phyloP scores from a whole-genome alignment of 805 yeast genomes.

The Suhomyces tanzawaensis region DNA sequence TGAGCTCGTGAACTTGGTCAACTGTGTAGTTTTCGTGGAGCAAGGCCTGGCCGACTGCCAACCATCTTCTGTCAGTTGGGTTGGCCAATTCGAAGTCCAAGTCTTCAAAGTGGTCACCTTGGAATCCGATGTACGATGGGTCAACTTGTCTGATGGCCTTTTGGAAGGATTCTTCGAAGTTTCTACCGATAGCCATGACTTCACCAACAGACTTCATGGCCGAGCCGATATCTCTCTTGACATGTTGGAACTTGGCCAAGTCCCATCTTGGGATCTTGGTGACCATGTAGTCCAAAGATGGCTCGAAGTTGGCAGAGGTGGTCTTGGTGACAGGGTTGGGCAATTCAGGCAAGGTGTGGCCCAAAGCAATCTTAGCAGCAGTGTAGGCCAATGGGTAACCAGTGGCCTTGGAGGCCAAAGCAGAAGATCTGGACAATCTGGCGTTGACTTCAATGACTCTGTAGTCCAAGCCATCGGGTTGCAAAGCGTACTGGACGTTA shows the following conservation, averaged over 20 bases:
- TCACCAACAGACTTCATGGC: constrained; percentile 99
- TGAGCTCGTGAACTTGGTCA: constrained; percentile 85
- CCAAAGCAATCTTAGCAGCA: constrained; percentile 95
- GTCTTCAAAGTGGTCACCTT: constrained; percentile 76
- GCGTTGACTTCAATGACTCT: constrained; percentile 98
- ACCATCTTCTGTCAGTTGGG: constrained; percentile 96
- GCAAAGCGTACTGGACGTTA: constrained; percentile 94
- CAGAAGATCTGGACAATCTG: constrained; percentile 93
- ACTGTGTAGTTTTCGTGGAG: constrained; percentile 88
- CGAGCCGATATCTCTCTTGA: constrained; percentile 88
- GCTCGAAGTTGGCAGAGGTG: constrained; percentile 95
- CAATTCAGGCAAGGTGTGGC: constrained; percentile 90
- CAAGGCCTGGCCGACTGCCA: constrained; percentile 97
- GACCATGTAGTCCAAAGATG: constrained; percentile 93
- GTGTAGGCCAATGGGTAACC: constrained; percentile 98
- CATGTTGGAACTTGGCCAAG: constrained; percentile 91
- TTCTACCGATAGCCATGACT: constrained; percentile 98
- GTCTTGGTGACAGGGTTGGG: constrained; percentile 96
- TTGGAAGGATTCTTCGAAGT: constrained; percentile 95
- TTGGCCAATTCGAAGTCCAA: constrained; percentile 74
- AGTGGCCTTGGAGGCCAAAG: constrained; percentile 97
- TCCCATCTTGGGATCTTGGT: constrained; percentile 99
- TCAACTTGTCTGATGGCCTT: constrained; percentile 96
- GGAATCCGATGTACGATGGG: constrained; percentile 87
- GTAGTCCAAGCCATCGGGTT: constrained; percentile 93